phyloP scores from a whole-genome alignment of 495 filamentous ascomycete genomes.

The Aspergillus cristatus region DNA sequence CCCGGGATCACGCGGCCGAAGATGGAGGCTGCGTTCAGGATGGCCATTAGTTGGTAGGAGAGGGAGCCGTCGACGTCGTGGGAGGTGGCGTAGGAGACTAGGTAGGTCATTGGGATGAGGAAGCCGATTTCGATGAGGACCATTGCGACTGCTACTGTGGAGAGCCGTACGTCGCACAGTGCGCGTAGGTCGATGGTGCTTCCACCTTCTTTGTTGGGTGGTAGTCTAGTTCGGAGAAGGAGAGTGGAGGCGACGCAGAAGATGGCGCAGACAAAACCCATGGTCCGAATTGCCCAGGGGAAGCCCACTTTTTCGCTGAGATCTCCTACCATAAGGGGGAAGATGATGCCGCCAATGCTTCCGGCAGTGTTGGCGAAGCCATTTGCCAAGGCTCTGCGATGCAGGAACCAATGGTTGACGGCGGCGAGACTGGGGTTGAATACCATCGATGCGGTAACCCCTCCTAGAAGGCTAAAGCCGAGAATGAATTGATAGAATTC shows the following conservation, averaged over 20 bases:
- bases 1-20: slow-evolving; percentile 27
- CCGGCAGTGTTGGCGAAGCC: slow-evolving; percentile 9
- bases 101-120: slow-evolving; percentile 20
- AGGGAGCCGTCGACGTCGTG: slow-evolving; percentile 19
- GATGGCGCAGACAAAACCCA: slow-evolving; percentile 19
- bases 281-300: slow-evolving; percentile 22
- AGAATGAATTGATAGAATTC: slow-evolving; percentile 26
- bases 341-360: slow-evolving; percentile 32
- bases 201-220: slow-evolving; percentile 22
- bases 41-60: slow-evolving; percentile 16
- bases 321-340: slow-evolving; percentile 31
- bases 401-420: slow-evolving; percentile 56
- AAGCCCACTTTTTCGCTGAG: slow-evolving; percentile 22
- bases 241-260: slow-evolving; percentile 47
- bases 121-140: slow-evolving; percentile 11
- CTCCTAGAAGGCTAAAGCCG: slow-evolving; percentile 16
- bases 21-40: slow-evolving; percentile 33
- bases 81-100: slow-evolving; percentile 14
- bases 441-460: slow-evolving; percentile 25
- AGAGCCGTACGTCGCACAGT: slow-evolving; percentile 43
- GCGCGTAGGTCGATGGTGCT: slow-evolving; percentile 25
- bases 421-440: slow-evolving; percentile 52
- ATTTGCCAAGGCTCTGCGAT: slow-evolving; percentile 48
- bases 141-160: slow-evolving; percentile 30
- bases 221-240: slow-evolving; percentile 50